A percentile compares a stretch with the other conserved stretches of the same genome.
These are phyloP conservation scores for Rhododendron kiyosumense DNA, from an alignment of 148 eudicot genomes.

Conservation along the genomic window DNA sequence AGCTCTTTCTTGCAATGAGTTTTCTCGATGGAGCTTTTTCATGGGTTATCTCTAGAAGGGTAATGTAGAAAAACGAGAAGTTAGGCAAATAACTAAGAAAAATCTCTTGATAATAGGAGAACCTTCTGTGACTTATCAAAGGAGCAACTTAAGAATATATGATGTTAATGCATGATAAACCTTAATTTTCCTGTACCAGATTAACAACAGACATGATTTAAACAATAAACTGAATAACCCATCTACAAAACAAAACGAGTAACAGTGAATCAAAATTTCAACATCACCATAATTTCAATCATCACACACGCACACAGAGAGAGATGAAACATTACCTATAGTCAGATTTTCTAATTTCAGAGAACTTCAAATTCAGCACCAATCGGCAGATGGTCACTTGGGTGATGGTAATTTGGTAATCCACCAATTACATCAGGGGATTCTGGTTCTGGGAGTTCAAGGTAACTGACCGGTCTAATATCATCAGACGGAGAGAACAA, in stretches of 20 bases:
- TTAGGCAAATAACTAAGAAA: neutral
- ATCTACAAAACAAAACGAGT: neutral
- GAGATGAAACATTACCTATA: neutral
- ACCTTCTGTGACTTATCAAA: neutral
- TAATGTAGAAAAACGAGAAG: neutral
- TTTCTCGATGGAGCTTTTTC: neutral
- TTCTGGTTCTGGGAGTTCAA: constrained; percentile 63
- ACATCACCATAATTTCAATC: neutral
- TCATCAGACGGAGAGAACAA: constrained; percentile 51
- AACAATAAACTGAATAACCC: neutral
- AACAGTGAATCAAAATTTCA: neutral
- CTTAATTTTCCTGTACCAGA: neutral
- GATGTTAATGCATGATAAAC: neutral
- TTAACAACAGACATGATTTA: neutral
- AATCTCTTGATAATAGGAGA: neutral
- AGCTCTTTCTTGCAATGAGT: neutral
- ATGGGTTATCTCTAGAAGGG: neutral
- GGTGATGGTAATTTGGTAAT: constrained; percentile 79
- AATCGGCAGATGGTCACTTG: constrained; percentile 85
- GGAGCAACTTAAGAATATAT: neutral
- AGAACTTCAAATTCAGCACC: constrained; percentile 64
- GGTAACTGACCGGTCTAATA: constrained; percentile 64
- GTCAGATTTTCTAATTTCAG: constrained; percentile 8
- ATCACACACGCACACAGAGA: too few relatives aligned
- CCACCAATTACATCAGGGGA: constrained; percentile 73